Evolutionary conservation across 306 rosid species (phyloP), one percentile per base, ranked within the genome.

Genomic region (Inga leiocalycina): DNA sequence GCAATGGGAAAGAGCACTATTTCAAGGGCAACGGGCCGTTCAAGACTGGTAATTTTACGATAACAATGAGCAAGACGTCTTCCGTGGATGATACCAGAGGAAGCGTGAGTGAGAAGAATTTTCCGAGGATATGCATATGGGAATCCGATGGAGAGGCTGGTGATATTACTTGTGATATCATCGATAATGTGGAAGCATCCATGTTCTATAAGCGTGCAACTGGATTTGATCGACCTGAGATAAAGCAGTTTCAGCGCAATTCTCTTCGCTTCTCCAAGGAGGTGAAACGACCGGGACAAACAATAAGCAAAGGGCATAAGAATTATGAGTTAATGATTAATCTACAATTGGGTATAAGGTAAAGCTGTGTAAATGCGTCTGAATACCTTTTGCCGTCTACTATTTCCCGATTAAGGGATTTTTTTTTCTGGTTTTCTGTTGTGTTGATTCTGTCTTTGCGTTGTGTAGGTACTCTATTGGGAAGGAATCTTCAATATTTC

Each of bases 81-180:
- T 92, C 94, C 0, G 86, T 88, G 22, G 98, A 93, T 27, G 86
- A 79, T 22, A 70, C 77, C 0, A 83, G 94, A 81, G 94, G 87
- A 32, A 86, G 92, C 71, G 80, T 56, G 56, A 82, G 89, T 6
- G 96, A 88, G 72, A 88, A 88, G 85, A 82, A 73, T 48, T 91
- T 95, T 68, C 93, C 92, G 0, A 86, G 93, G 90, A 94, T 97
- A 85, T 97, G 98, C 41, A 97, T 97, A 4, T 97, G 99, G 99
- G 98, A 97, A 87, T 89, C 93, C 0, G 97, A 97, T 44, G 98
- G 99, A 1, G 99, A 97, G 64, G 97, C 93, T 0, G 99, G 99
- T 57, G 99, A 97, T 79, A 97, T 97, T 59, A 94, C 98, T 4
- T 97, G 98, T 76, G 99, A 97, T 79, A 94, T 97, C 16, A 72